Conservation (phyloP, 805 yeast species). For the Hanseniaspora occidentalis region DNA sequence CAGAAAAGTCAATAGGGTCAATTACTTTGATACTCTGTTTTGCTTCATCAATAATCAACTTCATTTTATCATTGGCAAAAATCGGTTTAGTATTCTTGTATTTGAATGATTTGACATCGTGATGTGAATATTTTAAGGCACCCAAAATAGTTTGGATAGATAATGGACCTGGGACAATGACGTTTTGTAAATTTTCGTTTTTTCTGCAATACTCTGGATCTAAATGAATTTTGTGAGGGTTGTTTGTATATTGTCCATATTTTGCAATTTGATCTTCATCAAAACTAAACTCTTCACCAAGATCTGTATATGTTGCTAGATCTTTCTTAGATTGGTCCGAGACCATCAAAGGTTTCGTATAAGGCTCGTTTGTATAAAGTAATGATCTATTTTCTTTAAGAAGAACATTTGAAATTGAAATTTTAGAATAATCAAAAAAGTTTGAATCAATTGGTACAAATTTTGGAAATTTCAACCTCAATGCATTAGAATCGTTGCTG, state of each 20-base stretch:
- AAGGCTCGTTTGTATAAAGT: constrained; percentile 40
- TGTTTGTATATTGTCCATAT: constrained; percentile 67
- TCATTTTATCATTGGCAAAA: constrained; percentile 25
- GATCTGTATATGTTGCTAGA: too few relatives aligned
- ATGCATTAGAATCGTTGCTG: background rate
- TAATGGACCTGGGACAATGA: constrained; percentile 76
- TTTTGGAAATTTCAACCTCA: background rate
- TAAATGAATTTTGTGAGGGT: constrained; percentile 77
- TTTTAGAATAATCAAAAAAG: background rate
- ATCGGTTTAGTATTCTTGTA: constrained; percentile 34
- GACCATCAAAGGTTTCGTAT: background rate
- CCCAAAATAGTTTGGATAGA: constrained; percentile 47
- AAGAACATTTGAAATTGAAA: constrained; percentile 13
- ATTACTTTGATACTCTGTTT: constrained; percentile 6
- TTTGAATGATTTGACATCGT: constrained; percentile 21
- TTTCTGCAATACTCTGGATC: constrained; percentile 39
- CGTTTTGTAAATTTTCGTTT: constrained; percentile 46
- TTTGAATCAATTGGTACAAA: too few relatives aligned
- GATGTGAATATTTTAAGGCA: constrained; percentile 32
- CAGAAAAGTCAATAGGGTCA: constrained; percentile 13
- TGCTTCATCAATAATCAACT: constrained; percentile 9
- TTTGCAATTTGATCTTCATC: constrained; percentile 34
- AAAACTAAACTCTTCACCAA: constrained; percentile 12
- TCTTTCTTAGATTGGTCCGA: too few relatives aligned
- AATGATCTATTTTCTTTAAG: constrained; percentile 46